Evolutionary conservation across 2,329 filamentous ascomycete species (phyloP).

Genomic region (Xylogone sp.): DNA sequence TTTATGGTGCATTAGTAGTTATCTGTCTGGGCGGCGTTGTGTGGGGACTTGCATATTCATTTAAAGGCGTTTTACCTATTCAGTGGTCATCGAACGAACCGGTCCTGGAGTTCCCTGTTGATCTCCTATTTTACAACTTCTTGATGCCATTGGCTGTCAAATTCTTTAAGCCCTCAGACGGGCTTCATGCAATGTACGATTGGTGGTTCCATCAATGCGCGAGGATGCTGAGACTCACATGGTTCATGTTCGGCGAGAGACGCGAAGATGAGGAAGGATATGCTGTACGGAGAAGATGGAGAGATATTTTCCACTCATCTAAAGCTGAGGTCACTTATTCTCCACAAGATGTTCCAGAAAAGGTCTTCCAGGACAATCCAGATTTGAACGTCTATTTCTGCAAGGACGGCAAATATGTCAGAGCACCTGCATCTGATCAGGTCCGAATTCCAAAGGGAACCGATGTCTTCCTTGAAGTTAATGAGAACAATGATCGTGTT

Average conservation of each 20-base stretch:
- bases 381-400: conserved; percentile 50
- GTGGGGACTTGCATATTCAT: conserved; percentile 73
- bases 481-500: conserved; percentile 60
- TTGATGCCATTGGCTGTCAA: conserved; percentile 83
- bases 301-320: conserved; percentile 44
- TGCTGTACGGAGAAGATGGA: conserved; percentile 58
- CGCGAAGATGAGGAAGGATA: conserved; percentile 77
- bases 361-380: conserved; percentile 36
- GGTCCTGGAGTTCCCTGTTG: conserved; percentile 88
- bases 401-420: conserved; percentile 77
- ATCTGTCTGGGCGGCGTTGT: conserved; percentile 93
- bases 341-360: conserved; percentile 26
- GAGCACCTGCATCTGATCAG: conserved; percentile 91
- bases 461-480: conserved; percentile 75
- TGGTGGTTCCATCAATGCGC: conserved; percentile 97
- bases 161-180: conserved; percentile 81
- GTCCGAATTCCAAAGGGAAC: conserved; percentile 87
- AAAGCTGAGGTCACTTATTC: conserved; percentile 21
- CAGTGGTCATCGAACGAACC: conserved; percentile 93
- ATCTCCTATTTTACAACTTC: conserved; percentile 95
- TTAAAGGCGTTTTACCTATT: conserved; percentile 75
- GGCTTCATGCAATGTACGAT: conserved; percentile 78
- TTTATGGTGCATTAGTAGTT: conserved; percentile 90
- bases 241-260: conserved; percentile 89
- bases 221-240: conserved; percentile 72